Base-by-base conservation (phyloP, 345 rosid species). In the Citropsis articulata region DNA sequence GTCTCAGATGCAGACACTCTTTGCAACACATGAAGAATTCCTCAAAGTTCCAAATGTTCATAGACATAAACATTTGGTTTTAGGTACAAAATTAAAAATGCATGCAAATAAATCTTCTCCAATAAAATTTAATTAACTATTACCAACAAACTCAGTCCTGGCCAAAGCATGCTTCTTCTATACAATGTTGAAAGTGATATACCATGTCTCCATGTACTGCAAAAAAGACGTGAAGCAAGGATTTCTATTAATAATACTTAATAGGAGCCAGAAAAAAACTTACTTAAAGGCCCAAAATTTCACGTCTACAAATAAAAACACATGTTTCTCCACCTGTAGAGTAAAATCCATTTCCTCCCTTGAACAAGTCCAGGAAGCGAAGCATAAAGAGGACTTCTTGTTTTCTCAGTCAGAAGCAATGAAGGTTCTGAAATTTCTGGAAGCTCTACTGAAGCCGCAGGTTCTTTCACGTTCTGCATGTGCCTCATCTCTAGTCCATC, bases 191-290 rank as follows among this genome's bases (percentile, higher is more conserved):
- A 90, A 69, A 96, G 91, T 28, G 99, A 91, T 81, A 96, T 91
- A 31, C 99, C 99, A 66, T 96, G 97, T 86, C 95, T 92, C 99
- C 99, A 94, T 66, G 99, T 96, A 85, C 99, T 94, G 82, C 42
- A 81, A 80, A 12, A 77, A 3, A 33, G 30, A 71, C 25, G 33
- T 10, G 71, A 83, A 42, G n/a, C 38, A 73, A 61, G 56, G 28
- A 73, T 25, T 42, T 36, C 2, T 19, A 13, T 5, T 28, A 50
- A 55, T 65, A 73, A 12, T 12, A 42, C 21, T 36, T 38, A 65
- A 33, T 38, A 55, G 30, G 36, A 57, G 62, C 10, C 48, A 24
- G 35, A 66, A 7, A 6, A 40, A 36, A 18, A 45, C 66, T 35
- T 10, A 13, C 25, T 38, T 19, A 68, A 80, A 68, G 59, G 21